phyloP scores from a whole-genome alignment of 2,329 filamentous ascomycete genomes.

The Fusarium dlaminii region DNA sequence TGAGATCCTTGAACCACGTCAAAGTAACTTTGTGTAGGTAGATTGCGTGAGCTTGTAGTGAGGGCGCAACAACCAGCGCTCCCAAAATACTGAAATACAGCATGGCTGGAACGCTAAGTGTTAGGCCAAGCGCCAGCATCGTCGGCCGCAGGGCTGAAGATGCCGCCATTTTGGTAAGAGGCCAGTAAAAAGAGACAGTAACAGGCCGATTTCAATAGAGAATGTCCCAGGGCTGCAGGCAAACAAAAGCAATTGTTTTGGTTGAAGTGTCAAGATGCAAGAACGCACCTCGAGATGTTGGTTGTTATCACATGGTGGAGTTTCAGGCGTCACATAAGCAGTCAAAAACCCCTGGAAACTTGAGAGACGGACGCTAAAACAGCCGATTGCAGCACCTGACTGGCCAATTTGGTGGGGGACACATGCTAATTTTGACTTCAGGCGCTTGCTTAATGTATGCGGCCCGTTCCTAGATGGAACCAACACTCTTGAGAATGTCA shows the following conservation, averaged over 20 bases:
- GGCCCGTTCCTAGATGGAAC: neutral
- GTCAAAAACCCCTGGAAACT: neutral
- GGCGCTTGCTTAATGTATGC: neutral
- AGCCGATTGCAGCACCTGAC: neutral
- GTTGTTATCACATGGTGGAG: neutral
- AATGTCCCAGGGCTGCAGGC: neutral
- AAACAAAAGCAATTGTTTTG: neutral
- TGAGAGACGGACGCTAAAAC: neutral
- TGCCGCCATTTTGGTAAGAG: neutral
- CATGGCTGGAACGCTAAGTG: constrained; percentile 15
- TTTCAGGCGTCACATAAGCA: neutral
- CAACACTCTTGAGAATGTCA: neutral
- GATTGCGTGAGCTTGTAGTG: constrained; percentile 44
- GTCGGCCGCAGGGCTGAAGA: constrained; percentile 13
- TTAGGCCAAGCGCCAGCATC: constrained; percentile 27
- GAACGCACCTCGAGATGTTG: neutral
- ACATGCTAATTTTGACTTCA: neutral
- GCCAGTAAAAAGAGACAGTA: neutral
- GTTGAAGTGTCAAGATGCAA: neutral
- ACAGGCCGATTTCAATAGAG: neutral
- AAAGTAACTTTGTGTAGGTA: constrained; percentile 62
- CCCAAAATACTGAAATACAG: constrained; percentile 29
- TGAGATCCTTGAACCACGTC: constrained; percentile 62
- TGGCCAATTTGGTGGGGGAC: neutral
- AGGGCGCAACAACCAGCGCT: constrained; percentile 24